Evolutionary conservation across 2,329 filamentous ascomycete genomes (phyloP), one percentile per base, ranked within the genome.

Genomic region (Colletotrichum theobromicola): DNA sequence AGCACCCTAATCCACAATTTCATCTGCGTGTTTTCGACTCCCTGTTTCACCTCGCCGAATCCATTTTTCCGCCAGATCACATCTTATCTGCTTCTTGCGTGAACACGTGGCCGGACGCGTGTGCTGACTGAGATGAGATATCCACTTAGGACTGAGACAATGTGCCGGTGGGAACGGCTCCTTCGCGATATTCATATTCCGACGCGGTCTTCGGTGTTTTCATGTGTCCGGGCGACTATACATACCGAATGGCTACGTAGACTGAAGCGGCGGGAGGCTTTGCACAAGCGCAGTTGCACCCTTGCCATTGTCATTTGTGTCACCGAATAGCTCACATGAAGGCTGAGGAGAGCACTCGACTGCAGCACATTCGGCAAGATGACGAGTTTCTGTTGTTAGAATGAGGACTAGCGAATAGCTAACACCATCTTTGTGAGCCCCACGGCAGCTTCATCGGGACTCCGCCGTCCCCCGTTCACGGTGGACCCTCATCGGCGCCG

Each of bases 21-120:
- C 67, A 57, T 24, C 15, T 72, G 34, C 34, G 37, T 35, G 16
- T 28, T 37, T 62, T 53, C 24, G 16, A 61, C 34, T 42, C 24
- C 30, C 32, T 67, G 68, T 74, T 72, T 74, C 61, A 72, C 53
- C 10, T 70, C 35, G 67, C 67, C 26, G 35, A 65, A 55, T 65
- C 35, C 35, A 61, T 70, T 72, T 37, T 67, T 46, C 61, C 62
- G 67, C n/a, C 60, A 66, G 37, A 42, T 58, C 15, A n/a, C 28
- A 60, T 18, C 72, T 57, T 61, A 46, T 62, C 42, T 57, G 21
- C 26, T 6, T 35, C 46, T 24, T n/a, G 21, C 26, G 26, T 35
- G 57, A 74, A 72, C 72, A 74, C 72, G 72, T 74, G 72, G 68
- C 72, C 34, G 34, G 67, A 74, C 67, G 71, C 35, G 50, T 65